Evolutionary conservation across 2,329 filamentous ascomycete species (phyloP).

Genomic region (Exophiala sideris): DNA sequence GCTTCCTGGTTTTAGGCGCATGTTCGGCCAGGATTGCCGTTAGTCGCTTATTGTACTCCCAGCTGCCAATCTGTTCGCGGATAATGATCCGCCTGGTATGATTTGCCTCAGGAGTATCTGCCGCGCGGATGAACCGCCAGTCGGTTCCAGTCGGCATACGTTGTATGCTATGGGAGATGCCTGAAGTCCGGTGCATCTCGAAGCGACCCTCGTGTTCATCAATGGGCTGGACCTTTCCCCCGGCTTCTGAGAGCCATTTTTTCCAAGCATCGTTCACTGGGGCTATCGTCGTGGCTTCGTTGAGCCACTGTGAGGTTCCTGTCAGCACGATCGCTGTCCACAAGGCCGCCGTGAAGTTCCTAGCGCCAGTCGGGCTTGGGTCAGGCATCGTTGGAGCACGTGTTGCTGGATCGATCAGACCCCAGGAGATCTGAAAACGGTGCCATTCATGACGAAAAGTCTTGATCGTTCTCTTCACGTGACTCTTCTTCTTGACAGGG

Average conservation of each 20-base stretch:
- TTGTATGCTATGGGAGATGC: not conserved
- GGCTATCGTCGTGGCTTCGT: slow-evolving; percentile 33
- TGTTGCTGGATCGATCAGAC: not conserved
- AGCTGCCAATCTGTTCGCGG: not conserved
- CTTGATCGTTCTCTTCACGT: slow-evolving; percentile 3
- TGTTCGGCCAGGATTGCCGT: not conserved
- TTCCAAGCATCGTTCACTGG: slow-evolving; percentile 41
- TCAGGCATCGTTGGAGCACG: slow-evolving; percentile 1
- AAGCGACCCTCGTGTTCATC: slow-evolving; percentile 12
- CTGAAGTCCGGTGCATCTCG: not conserved
- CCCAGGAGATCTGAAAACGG: slow-evolving; percentile 14
- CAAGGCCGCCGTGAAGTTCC: slow-evolving; percentile 44
- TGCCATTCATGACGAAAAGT: slow-evolving; percentile 8
- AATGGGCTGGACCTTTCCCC: slow-evolving; percentile 3
- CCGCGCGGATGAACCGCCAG: not conserved
- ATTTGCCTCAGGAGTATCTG: not conserved
- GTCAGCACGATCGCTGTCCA: slow-evolving; percentile 49
- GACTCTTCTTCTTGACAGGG: not conserved
- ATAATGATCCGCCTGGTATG: not conserved
- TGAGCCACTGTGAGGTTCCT: slow-evolving; percentile 41
- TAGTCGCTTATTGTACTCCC: not conserved
- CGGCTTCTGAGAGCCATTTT: slow-evolving; percentile 39
- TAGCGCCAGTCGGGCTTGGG: slow-evolving; percentile 12
- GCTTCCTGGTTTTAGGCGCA: not conserved
- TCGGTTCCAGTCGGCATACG: not conserved